These are phyloP conservation scores for Suillus spraguei DNA, from an alignment of 768 basidiomycete genomes.

Conservation along the genomic window DNA sequence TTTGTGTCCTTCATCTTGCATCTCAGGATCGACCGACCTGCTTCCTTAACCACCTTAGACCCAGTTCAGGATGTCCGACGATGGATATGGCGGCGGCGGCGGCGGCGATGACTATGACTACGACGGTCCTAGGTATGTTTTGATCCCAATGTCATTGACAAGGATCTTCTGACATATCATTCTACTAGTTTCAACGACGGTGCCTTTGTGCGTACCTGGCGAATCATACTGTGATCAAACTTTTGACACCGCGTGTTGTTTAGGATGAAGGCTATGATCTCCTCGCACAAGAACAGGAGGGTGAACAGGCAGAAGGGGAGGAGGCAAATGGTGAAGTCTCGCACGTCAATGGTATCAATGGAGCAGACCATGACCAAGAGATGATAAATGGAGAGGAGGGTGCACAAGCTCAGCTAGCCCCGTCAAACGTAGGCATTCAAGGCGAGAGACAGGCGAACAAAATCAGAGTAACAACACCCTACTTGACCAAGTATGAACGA, in stretches of 20 bases:
- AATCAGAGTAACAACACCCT: slow-evolving; percentile 92
- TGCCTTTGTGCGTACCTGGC: slow-evolving; percentile 62
- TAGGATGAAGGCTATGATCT: slow-evolving; percentile 80
- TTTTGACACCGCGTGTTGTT: slow-evolving; percentile 18
- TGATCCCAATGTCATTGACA: slow-evolving; percentile 8
- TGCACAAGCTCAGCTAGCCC: slow-evolving; percentile 33
- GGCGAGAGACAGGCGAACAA: slow-evolving; percentile 89
- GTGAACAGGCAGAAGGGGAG: slow-evolving; percentile 45
- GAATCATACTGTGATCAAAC: slow-evolving; percentile 11
- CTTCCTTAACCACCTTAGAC: slow-evolving; percentile 15
- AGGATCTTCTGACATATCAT: slow-evolving; percentile 22
- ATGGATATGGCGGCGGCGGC: slow-evolving; percentile 75
- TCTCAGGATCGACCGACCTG: slow-evolving; percentile 18
- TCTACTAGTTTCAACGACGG: slow-evolving; percentile 63
- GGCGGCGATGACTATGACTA: slow-evolving; percentile 74
- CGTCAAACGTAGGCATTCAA: slow-evolving; percentile 51
- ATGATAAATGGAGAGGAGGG: slow-evolving; percentile 57
- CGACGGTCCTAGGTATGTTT: slow-evolving; percentile 63
- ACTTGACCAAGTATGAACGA: slow-evolving; percentile 98
- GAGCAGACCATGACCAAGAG: slow-evolving; percentile 64
- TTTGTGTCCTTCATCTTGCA: slow-evolving; percentile 9
- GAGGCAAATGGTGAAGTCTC: slow-evolving; percentile 43
- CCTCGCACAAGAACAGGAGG: slow-evolving; percentile 56
- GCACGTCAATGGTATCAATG: slow-evolving; percentile 63
- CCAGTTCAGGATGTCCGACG: slow-evolving; percentile 73